Evolutionary conservation across 148 eudicot species (phyloP).

Genomic region (Selenicereus undatus): DNA sequence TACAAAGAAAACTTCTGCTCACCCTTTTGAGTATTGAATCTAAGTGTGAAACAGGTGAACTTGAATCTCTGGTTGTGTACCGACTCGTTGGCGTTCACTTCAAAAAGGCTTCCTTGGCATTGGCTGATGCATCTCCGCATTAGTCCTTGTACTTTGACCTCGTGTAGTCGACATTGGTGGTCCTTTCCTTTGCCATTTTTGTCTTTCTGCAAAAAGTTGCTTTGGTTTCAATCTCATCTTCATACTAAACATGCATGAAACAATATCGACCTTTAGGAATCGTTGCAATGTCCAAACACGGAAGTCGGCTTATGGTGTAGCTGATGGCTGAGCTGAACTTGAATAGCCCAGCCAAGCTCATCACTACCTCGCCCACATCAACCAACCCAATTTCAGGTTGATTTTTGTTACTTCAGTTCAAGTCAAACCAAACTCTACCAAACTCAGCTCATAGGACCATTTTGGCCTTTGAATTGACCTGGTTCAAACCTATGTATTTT

Average conservation of each 20-base stretch:
- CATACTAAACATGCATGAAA: neutral
- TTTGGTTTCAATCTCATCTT: neutral
- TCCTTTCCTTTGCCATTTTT: constrained; percentile 25
- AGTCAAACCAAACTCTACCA: too few species aligned
- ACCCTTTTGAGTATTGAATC: neutral
- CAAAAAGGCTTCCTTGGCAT: constrained; percentile 17
- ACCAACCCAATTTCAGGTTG: too few species aligned
- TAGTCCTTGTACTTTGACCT: constrained; percentile 21
- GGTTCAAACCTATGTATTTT: neutral
- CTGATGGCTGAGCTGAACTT: too few species aligned
- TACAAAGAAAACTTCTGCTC: too few species aligned
- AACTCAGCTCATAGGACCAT: neutral
- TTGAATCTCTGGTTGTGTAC: constrained; percentile 15
- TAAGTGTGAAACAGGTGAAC: neutral
- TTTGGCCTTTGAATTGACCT: neutral
- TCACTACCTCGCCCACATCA: too few species aligned
- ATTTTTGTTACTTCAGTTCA: too few species aligned
- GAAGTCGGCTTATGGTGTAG: neutral
- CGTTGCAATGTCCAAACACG: neutral
- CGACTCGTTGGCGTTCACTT: constrained; percentile 22
- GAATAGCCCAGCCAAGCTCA: too few species aligned
- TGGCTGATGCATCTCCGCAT: constrained; percentile 25
- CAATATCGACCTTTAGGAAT: neutral
- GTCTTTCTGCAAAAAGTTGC: constrained; percentile 20
- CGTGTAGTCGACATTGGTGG: constrained; percentile 24